Evolutionary conservation across 1,284 basidiomycete species (phyloP), one percentile per base, ranked within the genome.

Genomic region (Cryptococcus sp.): DNA sequence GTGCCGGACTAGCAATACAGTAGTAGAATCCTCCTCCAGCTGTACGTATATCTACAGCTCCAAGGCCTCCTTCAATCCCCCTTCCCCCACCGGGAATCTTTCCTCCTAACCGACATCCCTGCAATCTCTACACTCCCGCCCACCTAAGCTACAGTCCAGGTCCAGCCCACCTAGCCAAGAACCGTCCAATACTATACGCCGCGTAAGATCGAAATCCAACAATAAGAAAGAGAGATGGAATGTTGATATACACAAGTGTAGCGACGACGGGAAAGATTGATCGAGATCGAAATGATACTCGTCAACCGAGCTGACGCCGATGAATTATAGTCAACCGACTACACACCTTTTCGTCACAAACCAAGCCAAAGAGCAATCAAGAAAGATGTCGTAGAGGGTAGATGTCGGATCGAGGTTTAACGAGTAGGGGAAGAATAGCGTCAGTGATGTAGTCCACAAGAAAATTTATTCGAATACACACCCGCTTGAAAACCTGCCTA

Each of bases 211-310:
- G 14, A 7, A 31, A 81, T 2, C 82, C 74, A 42, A 79, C 72
- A 68, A 80, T 78, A 0, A 82, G 77, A 66, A 86, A 84, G 59
- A 85, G 85, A 31, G 78, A 78, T 67, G 79, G 80, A 76, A 86
- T 86, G 36, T 86, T 53, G 7, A 80, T 79, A 60, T 51, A 24
- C 40, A 56, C 36, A 26, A 79, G 59, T 86, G 84, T 85, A 37
- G 73, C 53, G 56, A 79, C 66, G 25, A 87, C 68, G 28, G 81
- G 81, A 60, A 83, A 78, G 51, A 33, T 37, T 31, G 25, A 28
- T 37, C 7, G 28, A 44, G 5, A 32, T 23, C n/a, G n/a, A n/a
- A 24, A 19, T 16, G 32, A 44, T 10, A 26, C 21, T 21, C 21
- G 43, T 45, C 43, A 45, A 45, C 43, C 43, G 32, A 32, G 41